These are phyloP conservation scores for Puccinellia tenuiflora DNA, from an alignment of 176 grass and related monocot genomes.

Conservation along the genomic window DNA sequence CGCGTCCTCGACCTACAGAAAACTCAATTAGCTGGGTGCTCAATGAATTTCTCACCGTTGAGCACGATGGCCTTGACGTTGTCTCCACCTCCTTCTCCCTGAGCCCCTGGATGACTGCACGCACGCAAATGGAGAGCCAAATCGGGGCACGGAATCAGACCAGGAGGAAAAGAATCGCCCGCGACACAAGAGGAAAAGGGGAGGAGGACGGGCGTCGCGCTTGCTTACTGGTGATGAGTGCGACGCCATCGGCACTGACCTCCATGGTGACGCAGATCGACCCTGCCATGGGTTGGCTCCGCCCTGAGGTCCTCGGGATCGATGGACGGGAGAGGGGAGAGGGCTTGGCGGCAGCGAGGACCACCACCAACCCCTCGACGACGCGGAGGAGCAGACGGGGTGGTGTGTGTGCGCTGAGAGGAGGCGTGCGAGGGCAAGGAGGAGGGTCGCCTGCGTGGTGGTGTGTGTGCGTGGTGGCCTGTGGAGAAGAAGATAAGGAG, in stretches of 20 bases:
- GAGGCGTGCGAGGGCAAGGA: too few species aligned
- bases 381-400: too few species aligned
- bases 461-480: too few species aligned
- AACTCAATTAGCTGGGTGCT: too few species aligned
- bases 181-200: too few species aligned
- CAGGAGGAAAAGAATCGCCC: neutral
- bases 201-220: too few species aligned
- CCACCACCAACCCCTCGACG: too few species aligned
- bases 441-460: too few species aligned
- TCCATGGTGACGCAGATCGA: conserved; percentile 71
- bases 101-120: conserved; percentile 56
- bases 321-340: neutral
- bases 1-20: too few species aligned
- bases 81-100: conserved; percentile 68
- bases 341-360: too few species aligned
- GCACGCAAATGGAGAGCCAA: neutral
- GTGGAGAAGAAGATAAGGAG: too few species aligned
- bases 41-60: conserved; percentile 68
- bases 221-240: conserved; percentile 79
- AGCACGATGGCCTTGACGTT: conserved; percentile 88
- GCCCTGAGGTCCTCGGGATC: neutral
- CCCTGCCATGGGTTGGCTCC: conserved; percentile 33
- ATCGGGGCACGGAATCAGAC: neutral
- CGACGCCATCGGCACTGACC: conserved; percentile 65
- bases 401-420: too few species aligned